These are phyloP conservation scores for Neonectria punicea DNA, from an alignment of 2,329 filamentous ascomycete genomes.

Conservation along the genomic window DNA sequence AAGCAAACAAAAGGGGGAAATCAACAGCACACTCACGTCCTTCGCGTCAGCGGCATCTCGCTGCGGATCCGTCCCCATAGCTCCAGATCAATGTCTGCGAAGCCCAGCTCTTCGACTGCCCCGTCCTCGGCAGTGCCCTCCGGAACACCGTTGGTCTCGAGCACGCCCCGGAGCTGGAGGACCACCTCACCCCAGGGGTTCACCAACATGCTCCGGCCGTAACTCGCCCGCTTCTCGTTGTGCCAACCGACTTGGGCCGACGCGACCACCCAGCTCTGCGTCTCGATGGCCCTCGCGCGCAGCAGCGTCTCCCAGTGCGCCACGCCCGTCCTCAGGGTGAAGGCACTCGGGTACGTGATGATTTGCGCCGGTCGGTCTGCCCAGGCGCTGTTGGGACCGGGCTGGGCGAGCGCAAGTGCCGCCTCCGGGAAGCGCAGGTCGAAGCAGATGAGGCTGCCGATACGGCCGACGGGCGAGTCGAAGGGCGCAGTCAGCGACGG, in stretches of 20 bases:
- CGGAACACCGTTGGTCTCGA: constrained; percentile 49
- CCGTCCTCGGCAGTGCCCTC: constrained; percentile 47
- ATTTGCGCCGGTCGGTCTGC: constrained; percentile 69
- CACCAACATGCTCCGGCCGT: constrained; percentile 86
- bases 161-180: constrained; percentile 69
- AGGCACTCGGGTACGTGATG: constrained; percentile 88
- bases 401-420: constrained; percentile 70
- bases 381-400: constrained; percentile 46
- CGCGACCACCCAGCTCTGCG: constrained; percentile 86
- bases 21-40: constrained; percentile 56
- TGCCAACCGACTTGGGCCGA: constrained; percentile 81
- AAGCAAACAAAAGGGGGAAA: not conserved
- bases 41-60: constrained; percentile 63
- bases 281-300: constrained; percentile 85
- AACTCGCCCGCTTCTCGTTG: constrained; percentile 81
- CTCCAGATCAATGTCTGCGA: constrained; percentile 64
- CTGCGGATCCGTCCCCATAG: constrained; percentile 59
- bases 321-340: constrained; percentile 84
- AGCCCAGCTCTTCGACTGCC: constrained; percentile 58
- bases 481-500: constrained; percentile 74
- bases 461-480: constrained; percentile 75
- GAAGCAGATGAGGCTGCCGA: constrained; percentile 89
- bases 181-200: constrained; percentile 87
- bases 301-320: constrained; percentile 89
- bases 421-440: constrained; percentile 88